Conservation (phyloP, 805 yeast species). For the Kuraishia piskuri region DNA sequence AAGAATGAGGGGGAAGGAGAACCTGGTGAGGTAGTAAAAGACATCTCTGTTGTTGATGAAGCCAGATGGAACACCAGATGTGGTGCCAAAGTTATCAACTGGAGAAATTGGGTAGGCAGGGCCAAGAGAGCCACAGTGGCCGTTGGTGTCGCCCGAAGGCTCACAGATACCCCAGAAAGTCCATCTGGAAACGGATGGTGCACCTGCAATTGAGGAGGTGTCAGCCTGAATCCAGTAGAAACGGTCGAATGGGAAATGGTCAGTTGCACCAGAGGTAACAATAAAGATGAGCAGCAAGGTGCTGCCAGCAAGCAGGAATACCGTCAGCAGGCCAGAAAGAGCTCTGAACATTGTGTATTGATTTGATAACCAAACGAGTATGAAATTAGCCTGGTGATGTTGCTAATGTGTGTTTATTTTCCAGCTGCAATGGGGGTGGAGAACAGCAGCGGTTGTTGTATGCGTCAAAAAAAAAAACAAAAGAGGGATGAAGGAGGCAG, state of each 20-base stretch:
- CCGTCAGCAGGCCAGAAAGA: neutral
- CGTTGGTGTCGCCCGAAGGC: conserved; percentile 22
- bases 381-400: neutral
- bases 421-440: neutral
- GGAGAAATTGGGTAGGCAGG: conserved; percentile 76
- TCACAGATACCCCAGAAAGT: conserved; percentile 76
- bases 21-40: conserved; percentile 58
- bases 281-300: conserved; percentile 45
- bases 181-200: conserved; percentile 56
- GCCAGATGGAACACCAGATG: conserved; percentile 39
- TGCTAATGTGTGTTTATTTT: neutral
- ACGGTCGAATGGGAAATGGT: conserved; percentile 48
- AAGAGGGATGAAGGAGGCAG: neutral
- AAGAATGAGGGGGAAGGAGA: conserved; percentile 54
- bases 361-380: neutral
- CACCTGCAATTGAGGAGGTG: conserved; percentile 44
- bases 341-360: neutral
- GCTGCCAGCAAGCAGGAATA: conserved; percentile 32
- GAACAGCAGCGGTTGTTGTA: neutral
- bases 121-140: conserved; percentile 30
- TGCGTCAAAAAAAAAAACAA: neutral
- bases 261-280: conserved; percentile 55
- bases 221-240: conserved; percentile 71
- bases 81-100: conserved; percentile 58
- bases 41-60: conserved; percentile 47